phyloP scores from a whole-genome alignment of 1,284 basidiomycete species.

The Omphalotus olearius region DNA sequence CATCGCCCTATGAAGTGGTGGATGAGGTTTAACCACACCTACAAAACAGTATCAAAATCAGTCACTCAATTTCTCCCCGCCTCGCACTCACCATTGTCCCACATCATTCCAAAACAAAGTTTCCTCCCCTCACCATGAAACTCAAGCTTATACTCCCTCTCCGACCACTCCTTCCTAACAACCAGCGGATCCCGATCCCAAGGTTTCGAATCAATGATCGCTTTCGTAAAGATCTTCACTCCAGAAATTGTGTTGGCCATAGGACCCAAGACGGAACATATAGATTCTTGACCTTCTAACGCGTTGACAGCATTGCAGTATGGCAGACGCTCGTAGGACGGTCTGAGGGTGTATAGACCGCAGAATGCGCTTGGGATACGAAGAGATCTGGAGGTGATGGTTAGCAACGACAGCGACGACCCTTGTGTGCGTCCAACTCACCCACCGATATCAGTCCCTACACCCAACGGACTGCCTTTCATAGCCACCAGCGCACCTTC shows the following conservation, averaged over 20 bases:
- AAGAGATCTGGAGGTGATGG: slow-evolving; percentile 43
- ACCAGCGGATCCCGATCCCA: slow-evolving; percentile 70
- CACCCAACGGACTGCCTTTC: slow-evolving; percentile 48
- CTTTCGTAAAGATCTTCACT: slow-evolving; percentile 61
- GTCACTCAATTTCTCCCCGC: too few relatives aligned
- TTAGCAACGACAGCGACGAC: not conserved
- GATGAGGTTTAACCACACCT: slow-evolving; percentile 36
- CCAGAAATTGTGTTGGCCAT: slow-evolving; percentile 54
- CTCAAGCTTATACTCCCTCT: slow-evolving; percentile 50
- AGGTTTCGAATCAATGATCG: slow-evolving; percentile 51
- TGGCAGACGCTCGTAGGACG: slow-evolving; percentile 68
- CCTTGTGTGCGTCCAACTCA: slow-evolving; percentile 18
- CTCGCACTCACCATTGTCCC: slow-evolving; percentile 38
- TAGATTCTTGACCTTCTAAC: slow-evolving; percentile 66
- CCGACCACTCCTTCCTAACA: slow-evolving; percentile 61
- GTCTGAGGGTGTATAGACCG: slow-evolving; percentile 68
- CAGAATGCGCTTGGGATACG: slow-evolving; percentile 67
- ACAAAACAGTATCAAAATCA: not conserved
- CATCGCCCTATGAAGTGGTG: slow-evolving; percentile 50
- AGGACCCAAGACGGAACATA: slow-evolving; percentile 72
- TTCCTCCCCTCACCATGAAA: slow-evolving; percentile 55
- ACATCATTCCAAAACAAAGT: slow-evolving; percentile 60
- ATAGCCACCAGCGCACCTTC: slow-evolving; percentile 35
- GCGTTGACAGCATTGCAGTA: slow-evolving; percentile 62
- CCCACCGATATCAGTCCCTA: slow-evolving; percentile 72